Evolutionary conservation across 495 filamentous ascomycete species (phyloP), one percentile per base, ranked within the genome.

Genomic region (Bacidia gigantensis): DNA sequence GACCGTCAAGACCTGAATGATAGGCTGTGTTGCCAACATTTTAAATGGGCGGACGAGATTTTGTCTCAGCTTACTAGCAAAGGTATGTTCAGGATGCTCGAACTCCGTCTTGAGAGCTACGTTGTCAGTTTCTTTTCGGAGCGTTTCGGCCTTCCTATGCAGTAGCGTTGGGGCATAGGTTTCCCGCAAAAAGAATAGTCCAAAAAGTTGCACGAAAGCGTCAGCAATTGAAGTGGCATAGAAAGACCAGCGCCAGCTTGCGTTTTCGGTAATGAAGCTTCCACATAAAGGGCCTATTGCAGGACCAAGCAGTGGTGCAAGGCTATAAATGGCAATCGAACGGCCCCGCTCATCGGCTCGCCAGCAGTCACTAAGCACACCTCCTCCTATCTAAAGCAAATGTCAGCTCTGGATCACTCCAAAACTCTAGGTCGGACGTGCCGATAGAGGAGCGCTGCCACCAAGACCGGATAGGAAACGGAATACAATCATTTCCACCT

Each of bases 171-270:
- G 83, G 0, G 71, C 70, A 64, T 87, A 87, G 5, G 83, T 86
- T 64, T 87, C 83, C 50, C 73, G 77, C 0, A 89, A 72, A 59
- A 79, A 78, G 60, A 86, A 77, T 2, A 87, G 51, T 2, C 83
- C 86, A 1, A 71, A 67, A 21, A 74, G 3, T 60, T 86, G 83
- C 52, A 88, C 75, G 10, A 79, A 20, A 1, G 61, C 79, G 58
- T 80, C 79, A 3, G 71, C 74, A 50, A 87, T 82, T 0, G 79
- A 75, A 9, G 77, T 78, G 7, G 73, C 66, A 62, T 74, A 77
- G 67, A 87, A 86, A 23, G 77, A 68, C 83, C 83, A 87, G 35
- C 81, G 70, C 83, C 83, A 86, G 0, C 72, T 79, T 11, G 75
- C 81, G 44, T 81, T 77, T 61, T 84, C 67, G 0, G 81, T 72